Base-by-base conservation (phyloP, 2,329 filamentous ascomycete genomes). In the Malbranchea zuffiana region DNA sequence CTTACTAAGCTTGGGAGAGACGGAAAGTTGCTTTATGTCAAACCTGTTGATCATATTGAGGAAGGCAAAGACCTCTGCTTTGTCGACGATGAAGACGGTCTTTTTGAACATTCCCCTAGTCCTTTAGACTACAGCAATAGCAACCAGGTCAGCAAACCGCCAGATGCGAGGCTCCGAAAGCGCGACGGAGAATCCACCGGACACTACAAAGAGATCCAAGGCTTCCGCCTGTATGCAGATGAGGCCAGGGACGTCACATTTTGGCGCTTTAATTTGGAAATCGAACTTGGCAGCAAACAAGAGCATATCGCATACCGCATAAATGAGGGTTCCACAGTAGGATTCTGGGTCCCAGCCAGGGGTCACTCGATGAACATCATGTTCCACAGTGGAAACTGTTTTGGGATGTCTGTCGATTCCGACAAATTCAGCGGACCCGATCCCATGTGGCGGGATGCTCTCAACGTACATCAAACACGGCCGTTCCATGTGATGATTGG, bases 401-500 rank as follows among this genome's bases (percentile, higher is more conserved):
- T 98, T 66, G 88, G 84, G 49, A 59, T 80, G 35, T 80, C 74
- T 39, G 82, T 82, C 16, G 78, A 93, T 44, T 66, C 85, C 0
- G 72, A 92, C 53, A 71, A 78, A 30, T 80, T 95, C 55, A 90
- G 80, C 52, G 90, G 90, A 0, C 90, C 92, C 0, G 90, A 98
- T 60, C 90, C 90, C 1, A 71, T 98, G 61, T 98, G 92, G 90
- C 80, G 88, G 38, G 90, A 98, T 56, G 85, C 96, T 4, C 68
- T 96, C 44, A 95, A 95, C 56, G 83, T 69, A 15, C 90, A 98
- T 54, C 87, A 94, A 58, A 82, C 79, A 27, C 75, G 78, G 35
- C 90, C 90, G 2, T 98, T 96, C 65, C 92, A 98, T 59, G 86
- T 94, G 37, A 98, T 98, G 90, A 73, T 98, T 47, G 92, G 90